Evolutionary conservation across 345 rosid species (phyloP), one percentile per base, ranked within the genome.

Genomic region (Gossypioides kirkii): DNA sequence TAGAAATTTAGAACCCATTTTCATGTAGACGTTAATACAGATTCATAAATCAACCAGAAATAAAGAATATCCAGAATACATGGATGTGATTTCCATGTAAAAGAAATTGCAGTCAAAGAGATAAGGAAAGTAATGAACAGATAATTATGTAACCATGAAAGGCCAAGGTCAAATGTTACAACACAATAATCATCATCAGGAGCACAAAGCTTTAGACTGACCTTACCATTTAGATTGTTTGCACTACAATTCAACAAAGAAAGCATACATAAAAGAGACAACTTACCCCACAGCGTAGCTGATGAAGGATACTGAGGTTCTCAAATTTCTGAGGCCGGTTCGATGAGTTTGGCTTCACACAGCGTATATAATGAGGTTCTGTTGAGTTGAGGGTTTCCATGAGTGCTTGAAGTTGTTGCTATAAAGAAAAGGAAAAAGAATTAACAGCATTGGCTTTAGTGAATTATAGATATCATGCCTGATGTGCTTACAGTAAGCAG

Each of bases 391-490:
- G 98, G 22, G 96, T 94, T 83, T 94, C 98, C 98, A 92, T 90
- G 60, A 94, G 97, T 20, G 98, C 81, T 82, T 94, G 98, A 82
- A 94, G 98, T 94, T 94, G 98, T 92, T 92, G 98, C 98, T 94
- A 73, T 67, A 58, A 78, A 70, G 23, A 67, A 69, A 77, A 73
- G 73, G 54, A 32, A 63, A 62, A 55, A 52, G 23, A 25, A 75
- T 67, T 64, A 76, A 71, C 22, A 81, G 64, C 53, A 12, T 41
- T 8, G 45, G 61, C 70, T 72, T 69, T 32, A 76, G 65, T 54
- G 41, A 75, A 49, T 22, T 43, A 69, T 11, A 36, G 38, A 68
- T 18, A 62, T 52, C 36, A 72, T 65, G 28, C 25, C 46, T 25
- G 18, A 59, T 60, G 68, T 49, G 42, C 36, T 18, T 54, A 36